A percentile compares a stretch with the other conserved stretches of the same genome.
Conservation (phyloP, 1,284 basidiomycete genomes). For the Apiotrichum mycotoxinovorans region DNA sequence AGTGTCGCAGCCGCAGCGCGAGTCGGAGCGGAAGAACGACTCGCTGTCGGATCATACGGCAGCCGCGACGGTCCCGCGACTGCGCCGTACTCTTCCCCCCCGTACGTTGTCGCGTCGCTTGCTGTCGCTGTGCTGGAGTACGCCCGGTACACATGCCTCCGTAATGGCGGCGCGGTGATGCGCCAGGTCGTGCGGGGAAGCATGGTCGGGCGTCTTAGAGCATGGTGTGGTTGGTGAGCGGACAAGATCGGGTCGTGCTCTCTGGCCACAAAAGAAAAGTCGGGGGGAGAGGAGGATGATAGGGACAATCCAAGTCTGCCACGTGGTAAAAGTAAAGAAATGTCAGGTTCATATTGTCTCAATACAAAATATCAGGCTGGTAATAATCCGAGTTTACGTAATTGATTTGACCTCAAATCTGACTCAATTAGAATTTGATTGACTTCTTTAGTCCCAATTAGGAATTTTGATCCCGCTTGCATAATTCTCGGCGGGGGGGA, state of each 20-base stretch:
- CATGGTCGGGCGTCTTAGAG: slow-evolving; percentile 2
- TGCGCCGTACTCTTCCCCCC: slow-evolving; percentile 35
- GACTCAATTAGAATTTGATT: too few species aligned
- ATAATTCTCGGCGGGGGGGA: too few species aligned
- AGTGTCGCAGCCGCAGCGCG: too few species aligned
- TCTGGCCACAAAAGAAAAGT: neutral
- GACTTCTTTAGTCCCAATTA: too few species aligned
- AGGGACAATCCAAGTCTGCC: neutral
- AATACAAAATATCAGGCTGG: too few species aligned
- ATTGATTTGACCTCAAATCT: too few species aligned
- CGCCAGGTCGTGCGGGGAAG: slow-evolving; percentile 6
- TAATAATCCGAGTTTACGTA: too few species aligned
- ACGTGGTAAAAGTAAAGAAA: too few species aligned
- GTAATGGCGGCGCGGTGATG: slow-evolving; percentile 7
- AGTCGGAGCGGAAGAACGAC: too few species aligned
- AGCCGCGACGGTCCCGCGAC: slow-evolving; percentile 38
- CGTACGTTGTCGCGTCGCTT: slow-evolving; percentile 24
- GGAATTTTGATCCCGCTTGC: too few species aligned
- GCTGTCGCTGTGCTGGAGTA: neutral
- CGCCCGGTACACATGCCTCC: neutral
- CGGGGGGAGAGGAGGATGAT: neutral
- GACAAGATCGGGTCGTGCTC: neutral
- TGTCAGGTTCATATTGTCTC: neutral
- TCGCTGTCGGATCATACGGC: slow-evolving; percentile 35
- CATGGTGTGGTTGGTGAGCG: slow-evolving; percentile 1